Evolutionary conservation across 2,329 filamentous ascomycete species (phyloP).

Genomic region (Trichophyton benhamiae): DNA sequence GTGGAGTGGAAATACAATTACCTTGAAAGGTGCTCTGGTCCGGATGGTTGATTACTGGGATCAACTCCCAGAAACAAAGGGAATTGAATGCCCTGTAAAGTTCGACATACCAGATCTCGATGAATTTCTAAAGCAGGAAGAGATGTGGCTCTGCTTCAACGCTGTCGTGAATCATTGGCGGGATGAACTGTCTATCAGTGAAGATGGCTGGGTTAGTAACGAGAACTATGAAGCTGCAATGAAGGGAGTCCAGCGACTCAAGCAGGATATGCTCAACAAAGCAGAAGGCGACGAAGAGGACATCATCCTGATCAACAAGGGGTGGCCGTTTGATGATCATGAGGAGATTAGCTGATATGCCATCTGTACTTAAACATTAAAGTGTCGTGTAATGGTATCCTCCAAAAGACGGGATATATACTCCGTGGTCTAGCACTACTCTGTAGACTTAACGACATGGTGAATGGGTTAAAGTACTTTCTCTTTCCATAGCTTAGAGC

Average conservation of each 20-base stretch:
- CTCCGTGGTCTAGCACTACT: too few species aligned
- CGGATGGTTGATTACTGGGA: conserved; percentile 11
- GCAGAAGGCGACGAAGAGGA: conserved; percentile 12
- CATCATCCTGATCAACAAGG: conserved; percentile 8
- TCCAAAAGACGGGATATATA: too few species aligned
- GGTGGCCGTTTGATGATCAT: conserved; percentile 10
- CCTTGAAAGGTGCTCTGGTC: conserved; percentile 8
- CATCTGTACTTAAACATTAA: not conserved
- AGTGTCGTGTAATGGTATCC: too few species aligned
- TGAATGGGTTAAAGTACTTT: too few species aligned
- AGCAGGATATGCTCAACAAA: conserved; percentile 4
- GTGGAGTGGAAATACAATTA: conserved; percentile 9
- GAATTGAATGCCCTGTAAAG: conserved; percentile 8
- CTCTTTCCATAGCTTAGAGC: too few species aligned
- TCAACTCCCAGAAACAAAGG: conserved; percentile 6
- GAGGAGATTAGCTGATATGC: conserved; percentile 9
- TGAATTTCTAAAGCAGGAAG: conserved; percentile 8
- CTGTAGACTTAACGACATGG: too few species aligned
- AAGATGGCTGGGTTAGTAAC: conserved; percentile 13
- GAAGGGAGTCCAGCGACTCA: conserved; percentile 7
- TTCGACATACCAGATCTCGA: conserved; percentile 8
- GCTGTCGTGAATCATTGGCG: conserved; percentile 9
- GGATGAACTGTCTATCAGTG: conserved; percentile 8
- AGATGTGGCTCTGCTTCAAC: conserved; percentile 11
- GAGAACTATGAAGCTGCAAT: conserved; percentile 10